Evolutionary conservation across 2,329 filamentous ascomycete species (phyloP), one percentile per base, ranked within the genome.

Genomic region (Didymella segeticola): DNA sequence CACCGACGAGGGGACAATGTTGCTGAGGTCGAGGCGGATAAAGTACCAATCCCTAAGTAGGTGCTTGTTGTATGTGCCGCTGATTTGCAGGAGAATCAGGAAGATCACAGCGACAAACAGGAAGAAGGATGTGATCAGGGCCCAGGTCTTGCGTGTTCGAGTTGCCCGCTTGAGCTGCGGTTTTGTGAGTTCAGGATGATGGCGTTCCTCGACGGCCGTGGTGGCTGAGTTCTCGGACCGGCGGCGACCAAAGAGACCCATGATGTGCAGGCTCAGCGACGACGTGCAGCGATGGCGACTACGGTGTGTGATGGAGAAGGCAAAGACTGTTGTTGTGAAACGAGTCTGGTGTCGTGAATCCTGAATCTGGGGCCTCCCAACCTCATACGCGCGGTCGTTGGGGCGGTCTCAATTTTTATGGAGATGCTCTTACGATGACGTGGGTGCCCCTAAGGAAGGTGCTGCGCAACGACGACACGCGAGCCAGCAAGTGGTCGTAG

Each of bases 21-120:
- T 84, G 63, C 89, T 85, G 42, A 97, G 83, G 75, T 96, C 84
- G 66, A 97, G 84, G 65, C 88, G 89, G 75, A 96, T 88, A 75
- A 97, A 95, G 78, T 89, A 96, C 64, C 90, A 90, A 53, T 85
- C 78, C 55, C 83, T 83, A 27, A 93, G 79, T 6, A 89, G 82
- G 14, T 80, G 68, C 52, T 81, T 82, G 64, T 86, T 79, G 65
- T 80, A 82, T 47, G 87, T 88, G 75, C 90, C 92, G 63, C 90
- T 92, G 63, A 96, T 85, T 65, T 91, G 82, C 66, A 91, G 89
- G 63, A 96, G 83, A 57, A 96, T 84, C 31, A 96, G 80, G 73
- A 96, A 96, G 60, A 93, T 80, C 60, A 90, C 82, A 31, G 89
- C 83, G 56, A 95, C 70, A 56, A 93, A 79, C 72, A 95, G 93